Base-by-base conservation (phyloP, 1,139 yeast genomes). In the Yamadazyma siamensis region DNA sequence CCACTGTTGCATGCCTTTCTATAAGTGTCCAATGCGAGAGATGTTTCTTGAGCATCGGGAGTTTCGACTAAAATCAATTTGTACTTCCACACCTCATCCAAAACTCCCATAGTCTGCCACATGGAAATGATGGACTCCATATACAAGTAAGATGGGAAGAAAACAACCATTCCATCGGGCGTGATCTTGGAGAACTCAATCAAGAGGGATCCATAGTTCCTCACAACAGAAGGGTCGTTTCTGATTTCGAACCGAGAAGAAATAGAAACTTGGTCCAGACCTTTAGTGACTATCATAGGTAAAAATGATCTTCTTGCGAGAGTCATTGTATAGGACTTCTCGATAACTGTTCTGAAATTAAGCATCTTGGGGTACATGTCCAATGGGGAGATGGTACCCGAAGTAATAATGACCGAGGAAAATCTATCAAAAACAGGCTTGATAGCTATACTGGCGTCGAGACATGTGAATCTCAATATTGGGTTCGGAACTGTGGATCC, bases 291-390 rank as follows among this genome's bases (percentile, higher is more conserved):
- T 43, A 94, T 81, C 80, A 91, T 76, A 7, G 99, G 99, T 48
- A 94, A 70, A 54, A 91, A 91, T 0, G 97, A 85, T 40, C 95
- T 69, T 45, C 96, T 75, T 2, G 96, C 89, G 44, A 91, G 72
- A 0, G 98, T 87, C 97, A 91, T 91, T 3, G 96, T 77, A 53
- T 89, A 91, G 0, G 97, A 88, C 51, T 88, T 94, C 56, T 89
- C 96, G 27, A 94, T 74, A 4, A 89, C 96, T 0, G 98, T 91
- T 35, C 87, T 89, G 57, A 94, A 91, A 51, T 89, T 84, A 41
- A 91, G 68, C 98, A 91, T 91, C 49, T 87, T 81, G 5, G 99
- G 99, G 53, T 91, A 91, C 99, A 91, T 91, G 51, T 94, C 98
- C 55, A 91, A 73, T 1, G 99, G 99, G 0, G 98, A 91, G 27